These are phyloP conservation scores for Aspergillus bertholletiae DNA, from an alignment of 495 filamentous ascomycete genomes.

Conservation along the genomic window DNA sequence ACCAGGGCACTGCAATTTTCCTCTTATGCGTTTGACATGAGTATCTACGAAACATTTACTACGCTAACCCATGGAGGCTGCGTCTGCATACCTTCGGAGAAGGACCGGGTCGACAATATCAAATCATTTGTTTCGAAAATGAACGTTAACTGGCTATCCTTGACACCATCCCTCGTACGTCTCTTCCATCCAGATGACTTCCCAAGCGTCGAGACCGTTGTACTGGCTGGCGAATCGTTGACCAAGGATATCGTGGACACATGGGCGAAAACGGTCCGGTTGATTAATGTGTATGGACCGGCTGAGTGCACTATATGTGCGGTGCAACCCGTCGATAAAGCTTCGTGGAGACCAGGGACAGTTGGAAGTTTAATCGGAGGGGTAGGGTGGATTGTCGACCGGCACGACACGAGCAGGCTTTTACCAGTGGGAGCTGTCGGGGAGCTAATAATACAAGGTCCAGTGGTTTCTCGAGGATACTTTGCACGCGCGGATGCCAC, in stretches of 20 bases:
- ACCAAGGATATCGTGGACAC: neutral
- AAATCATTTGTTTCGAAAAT: constrained; percentile 18
- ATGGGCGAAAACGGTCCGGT: neutral
- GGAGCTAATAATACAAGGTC: neutral
- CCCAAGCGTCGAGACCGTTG: constrained; percentile 17
- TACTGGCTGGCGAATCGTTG: constrained; percentile 25
- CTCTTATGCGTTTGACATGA: constrained; percentile 30
- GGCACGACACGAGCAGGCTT: neutral
- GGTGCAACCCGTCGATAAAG: too few species aligned
- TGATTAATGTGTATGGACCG: constrained; percentile 1
- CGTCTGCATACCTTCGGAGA: constrained; percentile 52
- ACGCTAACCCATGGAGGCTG: constrained; percentile 54
- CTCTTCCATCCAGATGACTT: constrained; percentile 16
- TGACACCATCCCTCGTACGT: constrained; percentile 31
- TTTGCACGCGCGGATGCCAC: neutral
- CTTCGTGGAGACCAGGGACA: too few species aligned
- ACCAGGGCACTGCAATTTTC: constrained; percentile 27
- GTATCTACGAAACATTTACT: constrained; percentile 55
- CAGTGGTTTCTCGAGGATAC: neutral
- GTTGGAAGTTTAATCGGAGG: neutral
- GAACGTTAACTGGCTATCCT: constrained; percentile 18
- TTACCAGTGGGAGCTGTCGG: neutral
- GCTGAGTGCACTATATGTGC: neutral
- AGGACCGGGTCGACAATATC: constrained; percentile 27
- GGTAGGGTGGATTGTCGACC: neutral